Base-by-base conservation (phyloP, 768 basidiomycete species). In the Plicaturopsis crispa region DNA sequence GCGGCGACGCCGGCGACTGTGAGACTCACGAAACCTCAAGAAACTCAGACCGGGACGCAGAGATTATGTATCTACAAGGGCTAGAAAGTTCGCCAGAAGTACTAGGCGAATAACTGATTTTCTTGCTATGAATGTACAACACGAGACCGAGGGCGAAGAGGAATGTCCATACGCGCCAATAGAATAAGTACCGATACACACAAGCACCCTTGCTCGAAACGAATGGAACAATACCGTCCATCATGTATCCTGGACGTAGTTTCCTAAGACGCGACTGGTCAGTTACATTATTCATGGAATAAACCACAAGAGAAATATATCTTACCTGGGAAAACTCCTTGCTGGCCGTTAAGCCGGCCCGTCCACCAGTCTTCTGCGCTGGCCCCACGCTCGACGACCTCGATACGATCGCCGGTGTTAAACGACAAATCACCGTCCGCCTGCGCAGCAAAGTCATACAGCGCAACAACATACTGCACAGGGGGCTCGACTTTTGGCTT, bases 301-400 rank as follows among this genome's bases (percentile, higher is more conserved):
- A 28, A 19, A 21, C 23, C 16, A 39, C 18, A 37, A 31, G 28
- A 24, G 11, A 31, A 16, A 6, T 32, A 22, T 31, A 19, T 21
- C 56, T 55, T 63, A 75, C 86, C 88, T 39, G 93, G 94, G 63
- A 97, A 97, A 12, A 92, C 84, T 6, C 93, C 93, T 55, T 88
- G 77, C 44, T 58, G 56, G 5, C 91, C 91, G 47, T 88, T 79
- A 48, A 94, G 38, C 51, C 75, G 72, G 5, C 94, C 93, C 19
- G 92, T 96, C 94, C 94, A 98, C 93, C 93, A 97, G 54, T 98
- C 93, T 55, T 98, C 89, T 19, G 80, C 55, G 51, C 79, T 92
- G 5, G 73, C 75, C 13, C 83, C 80, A 59, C 75, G 76, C 59
- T 92, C 82, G 24, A 96, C 72, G 38, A 98, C 67, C 62, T 94